Conservation (phyloP, 2,329 filamentous ascomycete genomes). For the Nemania serpens region DNA sequence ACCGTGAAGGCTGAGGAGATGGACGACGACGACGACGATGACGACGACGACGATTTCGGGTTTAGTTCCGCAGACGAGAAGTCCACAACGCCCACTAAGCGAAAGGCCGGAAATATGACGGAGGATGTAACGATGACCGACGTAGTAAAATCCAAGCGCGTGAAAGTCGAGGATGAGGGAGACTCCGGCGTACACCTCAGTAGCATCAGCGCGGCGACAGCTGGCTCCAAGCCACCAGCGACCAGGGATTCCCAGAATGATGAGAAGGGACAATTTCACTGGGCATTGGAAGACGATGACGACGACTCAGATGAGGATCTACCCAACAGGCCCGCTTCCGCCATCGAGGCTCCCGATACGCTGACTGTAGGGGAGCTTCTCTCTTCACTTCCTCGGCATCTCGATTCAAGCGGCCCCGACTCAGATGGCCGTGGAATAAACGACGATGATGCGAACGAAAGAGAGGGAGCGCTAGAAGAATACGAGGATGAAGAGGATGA, state of each 20-base stretch:
- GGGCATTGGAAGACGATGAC: constrained; percentile 40
- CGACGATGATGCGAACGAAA: constrained; percentile 28
- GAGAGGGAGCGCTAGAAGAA: constrained; percentile 15
- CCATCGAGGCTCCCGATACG: background rate
- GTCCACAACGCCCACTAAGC: constrained; percentile 24
- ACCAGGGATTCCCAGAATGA: background rate
- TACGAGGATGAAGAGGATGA: constrained; percentile 42
- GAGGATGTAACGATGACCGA: constrained; percentile 18
- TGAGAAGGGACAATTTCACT: constrained; percentile 37
- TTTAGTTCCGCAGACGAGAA: constrained; percentile 18
- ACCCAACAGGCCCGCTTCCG: background rate
- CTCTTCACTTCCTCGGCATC: constrained; percentile 1
- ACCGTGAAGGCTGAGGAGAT: constrained; percentile 22
- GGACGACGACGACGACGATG: constrained; percentile 21
- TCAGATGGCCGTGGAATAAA: constrained; percentile 14
- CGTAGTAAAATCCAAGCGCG: constrained; percentile 22
- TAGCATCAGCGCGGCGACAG: constrained; percentile 12
- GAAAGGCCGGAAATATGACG: constrained; percentile 30
- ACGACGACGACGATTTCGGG: constrained; percentile 22
- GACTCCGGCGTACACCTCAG: constrained; percentile 11
- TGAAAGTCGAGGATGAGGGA: constrained; percentile 32
- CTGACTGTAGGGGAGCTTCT: background rate
- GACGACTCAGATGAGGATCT: constrained; percentile 34
- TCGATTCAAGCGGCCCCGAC: background rate
- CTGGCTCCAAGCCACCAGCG: background rate